These are phyloP conservation scores for Ailanthus altissimus DNA, from an alignment of 345 rosid genomes.

Conservation along the genomic window DNA sequence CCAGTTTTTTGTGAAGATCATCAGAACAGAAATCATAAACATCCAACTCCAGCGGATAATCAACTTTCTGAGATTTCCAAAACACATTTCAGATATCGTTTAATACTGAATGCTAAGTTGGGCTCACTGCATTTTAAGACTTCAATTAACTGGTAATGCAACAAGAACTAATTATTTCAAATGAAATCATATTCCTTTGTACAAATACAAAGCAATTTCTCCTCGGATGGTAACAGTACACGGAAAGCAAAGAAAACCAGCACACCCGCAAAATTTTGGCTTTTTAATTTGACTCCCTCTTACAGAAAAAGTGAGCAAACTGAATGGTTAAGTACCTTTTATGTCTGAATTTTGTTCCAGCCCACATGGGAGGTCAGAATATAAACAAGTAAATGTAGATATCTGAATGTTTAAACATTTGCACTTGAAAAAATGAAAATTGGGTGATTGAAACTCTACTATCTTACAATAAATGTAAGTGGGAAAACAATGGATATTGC, in stretches of 20 bases:
- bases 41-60: conserved; percentile 93
- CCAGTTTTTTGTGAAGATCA: conserved; percentile 71
- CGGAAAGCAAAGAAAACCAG: conserved; percentile 15
- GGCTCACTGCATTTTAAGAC: too few species aligned
- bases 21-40: conserved; percentile 87
- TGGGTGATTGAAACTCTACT: too few species aligned
- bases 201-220: neutral
- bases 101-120: neutral
- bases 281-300: conserved; percentile 97
- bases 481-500: too few species aligned
- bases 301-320: conserved; percentile 99
- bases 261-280: conserved; percentile 94
- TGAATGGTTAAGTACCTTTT: conserved; percentile 94
- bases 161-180: neutral
- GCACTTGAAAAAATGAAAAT: too few species aligned
- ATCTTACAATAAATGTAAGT: too few species aligned
- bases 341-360: conserved; percentile 2
- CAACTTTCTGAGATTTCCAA: conserved; percentile 76
- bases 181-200: neutral
- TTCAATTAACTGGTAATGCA: neutral
- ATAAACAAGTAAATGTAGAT: neutral
- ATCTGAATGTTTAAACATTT: neutral
- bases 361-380: conserved; percentile 8
- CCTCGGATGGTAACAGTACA: neutral
- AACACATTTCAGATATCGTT: conserved; percentile 1